Conservation (phyloP, 176 grass and related monocot species). For the Musa troglodytarum region DNA sequence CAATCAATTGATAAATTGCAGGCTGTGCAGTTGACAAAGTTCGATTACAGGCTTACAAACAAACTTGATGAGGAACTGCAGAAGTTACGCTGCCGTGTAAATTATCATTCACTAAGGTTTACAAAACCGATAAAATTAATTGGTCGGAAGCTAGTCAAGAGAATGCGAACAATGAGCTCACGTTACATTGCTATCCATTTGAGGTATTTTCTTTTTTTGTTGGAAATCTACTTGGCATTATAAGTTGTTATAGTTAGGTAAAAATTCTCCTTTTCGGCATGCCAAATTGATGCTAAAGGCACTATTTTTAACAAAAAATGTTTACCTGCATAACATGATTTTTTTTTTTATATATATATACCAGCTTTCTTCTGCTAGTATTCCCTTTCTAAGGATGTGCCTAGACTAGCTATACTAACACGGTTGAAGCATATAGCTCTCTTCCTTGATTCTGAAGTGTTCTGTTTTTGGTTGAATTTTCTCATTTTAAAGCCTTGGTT, state of each 20-base stretch:
- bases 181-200: constrained; percentile 77
- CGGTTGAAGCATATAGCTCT: too few species aligned
- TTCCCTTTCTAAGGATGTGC: too few species aligned
- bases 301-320: too few species aligned
- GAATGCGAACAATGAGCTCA: constrained; percentile 53
- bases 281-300: neutral
- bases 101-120: constrained; percentile 92
- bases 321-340: too few species aligned
- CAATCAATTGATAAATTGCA: constrained; percentile 29
- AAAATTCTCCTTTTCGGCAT: neutral
- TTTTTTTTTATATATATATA: too few species aligned
- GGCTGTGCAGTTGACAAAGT: constrained; percentile 90
- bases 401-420: too few species aligned
- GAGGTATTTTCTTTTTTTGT: constrained; percentile 39
- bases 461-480: too few species aligned
- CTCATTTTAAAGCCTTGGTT: too few species aligned
- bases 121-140: constrained; percentile 49
- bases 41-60: constrained; percentile 84
- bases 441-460: too few species aligned
- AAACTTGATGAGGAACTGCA: constrained; percentile 77
- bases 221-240: constrained; percentile 6
- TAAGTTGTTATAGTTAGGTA: neutral
- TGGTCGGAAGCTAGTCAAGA: constrained; percentile 57
- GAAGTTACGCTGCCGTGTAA: constrained; percentile 76
- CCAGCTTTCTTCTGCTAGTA: too few species aligned